Base-by-base conservation (phyloP, 2,329 filamentous ascomycete species). In the Penicillium psychrosexuale region DNA sequence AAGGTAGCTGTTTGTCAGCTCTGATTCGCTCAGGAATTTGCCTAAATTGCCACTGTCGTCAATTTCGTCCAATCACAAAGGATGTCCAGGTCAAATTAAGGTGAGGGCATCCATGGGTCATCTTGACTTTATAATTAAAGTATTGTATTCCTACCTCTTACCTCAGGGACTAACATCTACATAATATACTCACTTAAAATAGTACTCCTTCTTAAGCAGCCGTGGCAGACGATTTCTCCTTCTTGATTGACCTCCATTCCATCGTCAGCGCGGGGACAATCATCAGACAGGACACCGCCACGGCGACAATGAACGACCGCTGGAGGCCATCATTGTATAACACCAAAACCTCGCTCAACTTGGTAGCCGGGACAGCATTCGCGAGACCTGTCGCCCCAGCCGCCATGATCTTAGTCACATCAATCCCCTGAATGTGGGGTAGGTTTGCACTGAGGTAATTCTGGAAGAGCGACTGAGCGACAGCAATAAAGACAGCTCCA, bases 401-500 rank as follows among this genome's bases (percentile, higher is more conserved):
- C 3, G 27, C 36, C 8, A 62, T 42, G 5, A 61, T 44, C 3
- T 53, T 45, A 15, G 15, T 28, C 1, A 52, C 7, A 42, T 64
- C 47, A 19, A 64, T 55, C 1, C 60, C 60, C 2, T 48, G 39
- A 17, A 64, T 52, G 11, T 17, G 27, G 22, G 57, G 52, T 27
- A 64, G 34, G 8, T 33, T 43, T 4, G 47, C 33, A 11, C 51
- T 17, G 11, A 64, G 50, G 24, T 60, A 60, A 38, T 58, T 62
- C 19, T 55, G 52, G 36, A 59, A 64, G 8, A 63, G 55, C 34
- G 53, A 57, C 47, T 64, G 58, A 15, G 53, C 51, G 13, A 63
- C 59, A 24, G 62, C 57, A 3, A 64, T 53, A 22, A 55, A 63
- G 31, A 64, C 34, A 15, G 59, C 60, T 30, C 62, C 62, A 3